Evolutionary conservation across 768 basidiomycete species (phyloP), one percentile per base, ranked within the genome.

Genomic region (Piloderma croceum): DNA sequence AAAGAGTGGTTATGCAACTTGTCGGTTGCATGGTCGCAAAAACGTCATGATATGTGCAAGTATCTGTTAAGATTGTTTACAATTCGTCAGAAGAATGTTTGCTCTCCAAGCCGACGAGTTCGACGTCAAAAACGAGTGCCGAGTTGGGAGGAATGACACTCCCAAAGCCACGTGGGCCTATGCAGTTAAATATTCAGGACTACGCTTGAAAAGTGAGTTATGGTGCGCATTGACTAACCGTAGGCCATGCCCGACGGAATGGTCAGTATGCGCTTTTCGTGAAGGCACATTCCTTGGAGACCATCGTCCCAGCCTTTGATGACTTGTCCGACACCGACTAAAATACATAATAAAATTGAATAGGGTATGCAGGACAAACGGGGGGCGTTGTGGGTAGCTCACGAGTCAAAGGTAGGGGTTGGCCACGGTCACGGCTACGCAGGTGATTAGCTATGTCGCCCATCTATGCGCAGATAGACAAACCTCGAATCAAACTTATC

Each of bases 401-500:
- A 89, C 88, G 83, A 29, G 76, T 91, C 54, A 96, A 70, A 35
- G 81, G 73, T 6, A 97, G 70, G 2, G 92, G 90, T 38, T 62
- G 53, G 41, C 75, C 76, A 27, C 92, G 84, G 68, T 90, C 85
- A 42, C 63, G 60, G 59, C 87, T 88, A 36, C 22, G 34, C 17
- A 27, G 20, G n/a, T 29, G 5, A 4, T 18, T 15, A 47, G 12
- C 44, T 17, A 12, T 33, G n/a, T 15, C 24, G 7, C 15, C 19
- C 32, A 15, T 20, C 4, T 18, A 11, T 10, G 36, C 31, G 29
- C 36, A n/a, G n/a, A n/a, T 24, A 20, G 5, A 18, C 1, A 21
- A 27, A 83, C 76, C 89, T 91, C 7, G 90, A 92, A 62, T 97
- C 92, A 52, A 97, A 97, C 58, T 92, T 85, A 43, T 74, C 73